Evolutionary conservation across 495 filamentous ascomycete species (phyloP), one percentile per base, ranked within the genome.

Genomic region (Penicillium nucicola): DNA sequence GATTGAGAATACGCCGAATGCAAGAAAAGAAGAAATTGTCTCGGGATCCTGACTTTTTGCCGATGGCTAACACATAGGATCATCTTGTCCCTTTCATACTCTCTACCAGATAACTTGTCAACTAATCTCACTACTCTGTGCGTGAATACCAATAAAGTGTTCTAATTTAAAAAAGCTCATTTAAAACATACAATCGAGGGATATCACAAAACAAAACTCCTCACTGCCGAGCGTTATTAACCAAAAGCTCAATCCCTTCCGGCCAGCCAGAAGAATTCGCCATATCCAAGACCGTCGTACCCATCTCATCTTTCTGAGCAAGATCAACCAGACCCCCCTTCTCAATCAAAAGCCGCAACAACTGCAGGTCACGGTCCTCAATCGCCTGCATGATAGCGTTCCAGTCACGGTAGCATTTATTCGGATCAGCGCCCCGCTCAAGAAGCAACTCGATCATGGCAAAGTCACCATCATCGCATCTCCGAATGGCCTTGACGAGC

Each of bases 351-450:
- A 82, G 55, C 31, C 53, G 64, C 41, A 81, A 58, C 7, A 79
- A 59, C 25, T 53, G 53, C 2, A 53, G 33, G 33, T 77, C 68
- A 2, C 68, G 65, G 44, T 69, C 53, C 23, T 69, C 65, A 34
- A 72, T 67, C 1, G 73, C 72, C 50, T 66, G 62, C 58, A 68
- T 67, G 45, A 72, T 67, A 10, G 75, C 75, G 42, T 77, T 80
- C 72, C 77, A 78, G 7, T 77, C 77, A 1, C 77, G 74, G 57
- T 80, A 78, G 47, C 77, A 67, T 57, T 72, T 68, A 52, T 81
- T 80, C 32, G 77, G 74, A 46, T 82, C 73, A 6, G 78, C 79
- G 23, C 79, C 79, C 42, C 71, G 66, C 11, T 69, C 65, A 12
- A 82, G 58, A 5, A 82, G 67, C 48, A 79, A 52, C 48, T 75